These are phyloP conservation scores for Suillus placidus DNA, from an alignment of 768 basidiomycete genomes.

Conservation along the genomic window DNA sequence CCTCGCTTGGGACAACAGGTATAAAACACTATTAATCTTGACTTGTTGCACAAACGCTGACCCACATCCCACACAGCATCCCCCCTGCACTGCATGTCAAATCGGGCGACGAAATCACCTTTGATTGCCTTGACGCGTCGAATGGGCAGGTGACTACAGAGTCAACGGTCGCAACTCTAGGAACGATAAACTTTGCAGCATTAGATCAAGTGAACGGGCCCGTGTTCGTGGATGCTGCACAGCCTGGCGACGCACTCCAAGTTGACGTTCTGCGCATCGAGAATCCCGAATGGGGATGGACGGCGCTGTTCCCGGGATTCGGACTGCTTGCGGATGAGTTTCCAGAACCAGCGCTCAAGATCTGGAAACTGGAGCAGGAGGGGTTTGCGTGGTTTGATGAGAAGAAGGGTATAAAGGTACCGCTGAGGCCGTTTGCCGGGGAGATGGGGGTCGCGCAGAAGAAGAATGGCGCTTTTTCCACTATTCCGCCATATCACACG, in stretches of 20 bases:
- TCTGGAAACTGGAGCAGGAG: conserved; percentile 51
- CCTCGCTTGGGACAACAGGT: conserved; percentile 67
- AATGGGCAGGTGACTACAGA: conserved; percentile 57
- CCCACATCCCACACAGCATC: conserved; percentile 39
- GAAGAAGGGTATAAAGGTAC: conserved; percentile 49
- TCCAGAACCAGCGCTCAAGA: conserved; percentile 51
- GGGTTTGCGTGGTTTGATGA: conserved; percentile 57
- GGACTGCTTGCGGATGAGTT: conserved; percentile 61
- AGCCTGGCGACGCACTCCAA: conserved; percentile 60
- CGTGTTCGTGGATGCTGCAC: conserved; percentile 52
- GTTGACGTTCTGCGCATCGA: conserved; percentile 57
- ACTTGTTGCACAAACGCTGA: not conserved
- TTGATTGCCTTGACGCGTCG: conserved; percentile 66
- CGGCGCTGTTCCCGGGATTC: conserved; percentile 59
- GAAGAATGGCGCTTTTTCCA: conserved; percentile 53
- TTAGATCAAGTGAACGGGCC: conserved; percentile 66
- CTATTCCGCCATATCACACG: conserved; percentile 63
- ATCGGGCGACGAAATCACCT: conserved; percentile 57
- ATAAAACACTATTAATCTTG: not conserved
- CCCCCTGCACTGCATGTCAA: conserved; percentile 50
- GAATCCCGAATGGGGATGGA: conserved; percentile 66
- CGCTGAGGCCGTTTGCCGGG: conserved; percentile 59
- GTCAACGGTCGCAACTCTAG: conserved; percentile 41
- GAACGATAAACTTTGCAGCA: conserved; percentile 46
- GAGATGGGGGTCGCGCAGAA: conserved; percentile 66